phyloP scores from a whole-genome alignment of 257 asterid genomes.

The Misopates orontium region DNA sequence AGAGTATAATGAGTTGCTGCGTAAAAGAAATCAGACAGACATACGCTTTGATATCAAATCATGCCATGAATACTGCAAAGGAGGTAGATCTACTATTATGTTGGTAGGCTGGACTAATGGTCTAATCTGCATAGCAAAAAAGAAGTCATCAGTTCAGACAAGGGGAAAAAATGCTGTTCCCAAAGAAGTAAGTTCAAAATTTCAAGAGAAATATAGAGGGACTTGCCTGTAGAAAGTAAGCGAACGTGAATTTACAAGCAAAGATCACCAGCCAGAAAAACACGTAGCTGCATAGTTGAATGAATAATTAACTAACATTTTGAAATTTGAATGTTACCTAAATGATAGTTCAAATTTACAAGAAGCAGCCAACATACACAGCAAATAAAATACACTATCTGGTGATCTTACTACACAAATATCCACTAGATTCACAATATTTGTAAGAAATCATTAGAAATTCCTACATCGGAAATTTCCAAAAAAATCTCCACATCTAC shows the following conservation, averaged over 20 bases:
- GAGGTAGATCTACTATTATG: conserved; percentile 46
- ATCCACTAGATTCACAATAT: conserved; percentile 3
- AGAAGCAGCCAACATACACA: no score
- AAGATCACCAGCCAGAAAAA: conserved; percentile 92
- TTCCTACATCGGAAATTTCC: not conserved
- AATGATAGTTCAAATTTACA: not conserved
- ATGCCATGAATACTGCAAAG: conserved; percentile 83
- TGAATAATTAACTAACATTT: conserved; percentile 1
- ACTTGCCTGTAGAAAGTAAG: conserved; percentile 98
- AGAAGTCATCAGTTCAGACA: conserved; percentile 14
- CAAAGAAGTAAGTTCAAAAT: conserved; percentile 12
- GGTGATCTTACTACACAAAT: conserved; percentile 10
- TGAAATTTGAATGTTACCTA: conserved; percentile 10
- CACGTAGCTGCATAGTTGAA: conserved; percentile 68
- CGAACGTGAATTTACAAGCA: conserved; percentile 83
- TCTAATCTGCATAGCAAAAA: conserved; percentile 57
- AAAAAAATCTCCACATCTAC: not conserved
- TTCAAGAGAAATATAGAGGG: conserved; percentile 20
- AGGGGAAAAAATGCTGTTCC: conserved; percentile 12
- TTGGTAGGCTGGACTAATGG: conserved; percentile 83
- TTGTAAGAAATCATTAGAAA: conserved; percentile 8
- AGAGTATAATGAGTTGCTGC: conserved; percentile 10
- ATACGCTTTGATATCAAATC: conserved; percentile 78
- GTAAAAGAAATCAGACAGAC: conserved; percentile 25
- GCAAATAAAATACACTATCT: not conserved